Conservation (phyloP, 306 rosid species). For the Fagus sylvatica region DNA sequence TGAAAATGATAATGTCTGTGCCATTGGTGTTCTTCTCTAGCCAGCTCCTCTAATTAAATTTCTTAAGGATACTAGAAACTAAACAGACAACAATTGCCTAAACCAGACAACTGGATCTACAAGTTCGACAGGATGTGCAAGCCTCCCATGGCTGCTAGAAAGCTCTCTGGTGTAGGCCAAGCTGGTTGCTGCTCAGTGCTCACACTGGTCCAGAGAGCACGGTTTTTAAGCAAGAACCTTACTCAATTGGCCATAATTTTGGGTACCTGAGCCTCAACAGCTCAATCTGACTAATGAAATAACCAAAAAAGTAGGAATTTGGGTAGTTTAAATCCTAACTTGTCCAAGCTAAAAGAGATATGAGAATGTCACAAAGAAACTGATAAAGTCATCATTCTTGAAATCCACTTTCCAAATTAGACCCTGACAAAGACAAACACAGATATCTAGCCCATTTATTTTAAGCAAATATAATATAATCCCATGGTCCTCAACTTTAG, state of each 20-base stretch:
- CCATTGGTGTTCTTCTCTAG: neutral
- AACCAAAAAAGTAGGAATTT: neutral
- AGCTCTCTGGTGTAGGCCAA: neutral
- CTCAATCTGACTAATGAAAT: neutral
- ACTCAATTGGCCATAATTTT: neutral
- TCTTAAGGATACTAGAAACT: neutral
- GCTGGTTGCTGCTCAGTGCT: neutral
- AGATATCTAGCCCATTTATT: neutral
- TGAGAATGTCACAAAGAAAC: neutral
- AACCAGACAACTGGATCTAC: neutral
- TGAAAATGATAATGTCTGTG: neutral
- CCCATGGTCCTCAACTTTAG: too few species aligned
- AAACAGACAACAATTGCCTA: neutral
- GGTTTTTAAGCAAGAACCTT: neutral
- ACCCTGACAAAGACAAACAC: neutral
- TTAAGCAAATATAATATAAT: neutral
- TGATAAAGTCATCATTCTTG: neutral
- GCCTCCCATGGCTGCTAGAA: too few species aligned
- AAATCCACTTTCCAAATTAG: neutral
- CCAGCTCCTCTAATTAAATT: neutral
- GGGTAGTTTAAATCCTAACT: neutral
- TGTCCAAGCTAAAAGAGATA: neutral
- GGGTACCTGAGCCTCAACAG: neutral
- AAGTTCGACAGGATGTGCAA: neutral
- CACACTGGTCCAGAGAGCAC: neutral